These are phyloP conservation scores for Lentinula sp. DNA, from an alignment of 768 basidiomycete species.

Conservation along the genomic window DNA sequence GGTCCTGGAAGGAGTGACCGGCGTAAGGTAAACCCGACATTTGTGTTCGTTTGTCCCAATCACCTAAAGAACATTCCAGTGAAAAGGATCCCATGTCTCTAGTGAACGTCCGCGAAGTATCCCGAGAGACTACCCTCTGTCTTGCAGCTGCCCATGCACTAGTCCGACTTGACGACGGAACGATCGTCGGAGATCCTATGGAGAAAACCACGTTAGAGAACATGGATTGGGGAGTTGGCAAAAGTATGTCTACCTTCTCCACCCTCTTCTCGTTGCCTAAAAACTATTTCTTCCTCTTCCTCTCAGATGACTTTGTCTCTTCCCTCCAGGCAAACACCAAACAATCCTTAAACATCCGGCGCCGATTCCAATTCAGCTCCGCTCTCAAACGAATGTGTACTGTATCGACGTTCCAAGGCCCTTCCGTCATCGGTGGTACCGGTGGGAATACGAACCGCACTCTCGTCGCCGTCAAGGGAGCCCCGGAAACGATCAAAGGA, in stretches of 20 bases:
- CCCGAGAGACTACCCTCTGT: conserved; percentile 75
- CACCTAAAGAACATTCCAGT: conserved; percentile 29
- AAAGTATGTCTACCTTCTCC: conserved; percentile 35
- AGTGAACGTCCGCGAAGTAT: conserved; percentile 71
- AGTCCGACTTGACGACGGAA: conserved; percentile 90
- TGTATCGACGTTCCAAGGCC: conserved; percentile 48
- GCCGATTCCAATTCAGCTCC: conserved; percentile 97
- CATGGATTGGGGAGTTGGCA: conserved; percentile 78
- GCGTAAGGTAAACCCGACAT: conserved; percentile 67
- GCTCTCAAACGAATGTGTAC: conserved; percentile 98
- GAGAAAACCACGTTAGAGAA: conserved; percentile 94
- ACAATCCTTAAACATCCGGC: conserved; percentile 65
- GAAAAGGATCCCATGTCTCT: conserved; percentile 56
- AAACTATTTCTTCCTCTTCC: conserved; percentile 36
- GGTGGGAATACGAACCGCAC: conserved; percentile 38
- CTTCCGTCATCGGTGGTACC: conserved; percentile 12
- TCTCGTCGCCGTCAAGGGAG: conserved; percentile 85
- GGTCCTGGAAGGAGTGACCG: conserved; percentile 90
- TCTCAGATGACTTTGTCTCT: conserved; percentile 60
- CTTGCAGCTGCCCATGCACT: conserved; percentile 94
- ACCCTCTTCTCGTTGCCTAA: conserved; percentile 34
- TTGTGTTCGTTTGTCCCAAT: neutral
- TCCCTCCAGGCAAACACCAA: conserved; percentile 51
- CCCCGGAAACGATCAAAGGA: conserved; percentile 90
- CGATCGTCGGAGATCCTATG: conserved; percentile 97